phyloP scores from a whole-genome alignment of 164 flowering plant species.

The Hamamelis virginiana region DNA sequence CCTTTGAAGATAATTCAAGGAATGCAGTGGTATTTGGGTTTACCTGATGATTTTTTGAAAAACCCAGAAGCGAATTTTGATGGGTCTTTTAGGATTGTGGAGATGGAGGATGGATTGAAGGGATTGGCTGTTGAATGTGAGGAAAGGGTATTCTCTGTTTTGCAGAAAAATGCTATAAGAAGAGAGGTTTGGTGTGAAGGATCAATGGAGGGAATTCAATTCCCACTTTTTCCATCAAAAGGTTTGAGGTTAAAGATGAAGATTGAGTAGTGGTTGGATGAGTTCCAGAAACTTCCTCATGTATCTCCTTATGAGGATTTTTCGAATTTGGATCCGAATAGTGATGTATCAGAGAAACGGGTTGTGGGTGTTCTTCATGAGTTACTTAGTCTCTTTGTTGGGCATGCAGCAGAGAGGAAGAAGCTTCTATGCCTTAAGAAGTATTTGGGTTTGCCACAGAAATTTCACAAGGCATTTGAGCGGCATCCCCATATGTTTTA shows the following conservation, averaged over 20 bases:
- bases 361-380: no score
- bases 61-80: constrained; percentile 40
- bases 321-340: no score
- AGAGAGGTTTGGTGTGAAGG: constrained; percentile 34
- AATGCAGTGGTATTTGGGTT: constrained; percentile 79
- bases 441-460: no score
- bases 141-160: constrained; percentile 41
- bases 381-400: no score
- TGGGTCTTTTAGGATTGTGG: constrained; percentile 51
- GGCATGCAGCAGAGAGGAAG: no score
- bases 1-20: constrained; percentile 72
- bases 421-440: no score
- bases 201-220: no score
- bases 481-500: constrained; percentile 79
- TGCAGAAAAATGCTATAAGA: constrained; percentile 58
- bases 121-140: constrained; percentile 51
- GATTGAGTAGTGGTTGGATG: no score
- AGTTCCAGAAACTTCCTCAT: constrained; percentile 75
- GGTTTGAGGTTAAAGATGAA: no score
- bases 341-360: no score
- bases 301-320: constrained; percentile 81
- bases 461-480: constrained; percentile 72
- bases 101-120: constrained; percentile 62
- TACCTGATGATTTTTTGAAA: constrained; percentile 58
- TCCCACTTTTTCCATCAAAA: no score